These are phyloP conservation scores for Fusarium papillatum DNA, from an alignment of 2,329 filamentous ascomycete genomes.

Conservation along the genomic window DNA sequence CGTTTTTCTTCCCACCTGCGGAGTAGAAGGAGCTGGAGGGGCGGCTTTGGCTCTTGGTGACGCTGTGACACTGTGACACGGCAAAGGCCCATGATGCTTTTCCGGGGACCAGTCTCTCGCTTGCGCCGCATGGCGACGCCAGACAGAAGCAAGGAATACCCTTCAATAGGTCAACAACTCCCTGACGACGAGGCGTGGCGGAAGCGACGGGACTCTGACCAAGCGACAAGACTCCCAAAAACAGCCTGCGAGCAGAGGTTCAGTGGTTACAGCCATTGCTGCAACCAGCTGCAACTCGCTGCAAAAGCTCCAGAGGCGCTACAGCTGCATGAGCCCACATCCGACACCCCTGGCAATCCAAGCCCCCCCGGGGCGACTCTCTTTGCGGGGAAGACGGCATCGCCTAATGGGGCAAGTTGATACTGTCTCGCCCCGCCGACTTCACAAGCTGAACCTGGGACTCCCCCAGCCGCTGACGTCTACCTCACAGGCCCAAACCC, in stretches of 20 bases:
- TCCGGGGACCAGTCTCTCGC: not conserved
- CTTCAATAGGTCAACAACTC: not conserved
- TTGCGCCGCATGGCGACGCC: not conserved
- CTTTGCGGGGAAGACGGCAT: constrained; percentile 36
- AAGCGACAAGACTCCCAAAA: not conserved
- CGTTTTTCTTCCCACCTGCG: not conserved
- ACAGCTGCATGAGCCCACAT: not conserved
- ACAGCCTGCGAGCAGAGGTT: not conserved
- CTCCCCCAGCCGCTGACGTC: constrained; percentile 36
- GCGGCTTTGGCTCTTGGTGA: constrained; percentile 25
- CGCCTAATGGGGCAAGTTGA: constrained; percentile 36
- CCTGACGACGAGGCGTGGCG: constrained; percentile 8
- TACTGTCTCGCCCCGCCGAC: constrained; percentile 19
- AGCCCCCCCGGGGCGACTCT: constrained; percentile 10
- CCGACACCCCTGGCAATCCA: not conserved
- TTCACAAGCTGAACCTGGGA: constrained; percentile 2
- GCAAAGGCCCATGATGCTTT: constrained; percentile 21
- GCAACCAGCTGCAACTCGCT: constrained; percentile 20
- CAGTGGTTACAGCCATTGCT: constrained; percentile 11
- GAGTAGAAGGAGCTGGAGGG: constrained; percentile 18
- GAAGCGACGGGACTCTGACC: not conserved
- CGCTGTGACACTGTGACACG: constrained; percentile 33
- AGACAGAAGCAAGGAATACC: not conserved
- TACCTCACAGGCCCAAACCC: constrained; percentile 9
- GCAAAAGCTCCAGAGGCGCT: constrained; percentile 3